These are phyloP conservation scores for Akanthomyces dipterigenus DNA, from an alignment of 2,329 filamentous ascomycete species.

Conservation along the genomic window DNA sequence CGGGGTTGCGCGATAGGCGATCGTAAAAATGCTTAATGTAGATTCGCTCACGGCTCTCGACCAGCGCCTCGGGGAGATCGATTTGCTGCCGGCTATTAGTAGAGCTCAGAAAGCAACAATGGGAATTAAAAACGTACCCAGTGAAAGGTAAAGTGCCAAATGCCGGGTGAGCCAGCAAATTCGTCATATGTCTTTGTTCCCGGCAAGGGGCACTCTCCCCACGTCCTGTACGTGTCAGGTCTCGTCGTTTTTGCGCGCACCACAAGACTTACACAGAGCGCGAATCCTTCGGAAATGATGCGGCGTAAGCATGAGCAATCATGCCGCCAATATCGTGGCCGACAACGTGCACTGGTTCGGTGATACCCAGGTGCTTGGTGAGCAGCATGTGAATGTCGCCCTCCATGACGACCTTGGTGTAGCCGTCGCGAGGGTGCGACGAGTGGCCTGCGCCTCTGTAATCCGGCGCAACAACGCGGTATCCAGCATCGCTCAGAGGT, in stretches of 20 bases:
- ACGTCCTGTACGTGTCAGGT: too few relatives aligned
- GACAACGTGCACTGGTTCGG: conserved; percentile 34
- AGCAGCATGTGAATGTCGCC: conserved; percentile 19
- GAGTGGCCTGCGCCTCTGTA: conserved; percentile 33
- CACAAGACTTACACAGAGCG: too few relatives aligned
- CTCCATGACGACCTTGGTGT: conserved; percentile 34
- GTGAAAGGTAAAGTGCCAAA: neutral
- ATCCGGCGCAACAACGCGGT: conserved; percentile 34
- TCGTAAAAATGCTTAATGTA: conserved; percentile 39
- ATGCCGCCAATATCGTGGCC: conserved; percentile 43
- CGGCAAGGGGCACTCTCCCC: too few relatives aligned
- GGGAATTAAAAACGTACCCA: neutral
- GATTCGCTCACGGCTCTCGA: conserved; percentile 31
- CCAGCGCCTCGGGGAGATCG: conserved; percentile 19
- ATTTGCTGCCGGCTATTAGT: neutral
- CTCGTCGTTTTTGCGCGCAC: too few relatives aligned
- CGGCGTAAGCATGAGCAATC: conserved; percentile 32
- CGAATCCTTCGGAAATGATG: conserved; percentile 26
- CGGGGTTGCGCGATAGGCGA: conserved; percentile 28
- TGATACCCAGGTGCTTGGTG: too few relatives aligned
- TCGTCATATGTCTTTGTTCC: conserved; percentile 15
- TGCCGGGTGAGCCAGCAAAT: neutral
- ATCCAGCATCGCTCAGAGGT: conserved; percentile 23
- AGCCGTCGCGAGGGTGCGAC: conserved; percentile 29
- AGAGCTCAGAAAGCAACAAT: neutral